Evolutionary conservation across 2,329 filamentous ascomycete species (phyloP).

Genomic region (Arthroderma sp.): DNA sequence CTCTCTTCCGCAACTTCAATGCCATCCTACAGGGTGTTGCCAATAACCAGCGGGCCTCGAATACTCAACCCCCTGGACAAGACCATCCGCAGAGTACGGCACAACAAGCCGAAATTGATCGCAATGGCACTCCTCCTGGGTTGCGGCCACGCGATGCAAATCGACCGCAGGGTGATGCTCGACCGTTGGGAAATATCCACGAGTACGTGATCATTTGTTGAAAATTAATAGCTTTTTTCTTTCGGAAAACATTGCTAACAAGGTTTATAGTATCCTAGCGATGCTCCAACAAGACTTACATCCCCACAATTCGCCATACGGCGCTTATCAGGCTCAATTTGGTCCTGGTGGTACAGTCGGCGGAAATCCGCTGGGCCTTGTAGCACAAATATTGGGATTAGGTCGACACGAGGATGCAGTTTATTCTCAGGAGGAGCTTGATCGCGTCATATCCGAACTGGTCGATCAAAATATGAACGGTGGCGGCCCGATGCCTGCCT

Average conservation of each 20-base stretch:
- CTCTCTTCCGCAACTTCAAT: constrained; percentile 25
- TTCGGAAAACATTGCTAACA: no score
- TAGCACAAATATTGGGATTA: constrained; percentile 6
- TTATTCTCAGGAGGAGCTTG: constrained; percentile 79
- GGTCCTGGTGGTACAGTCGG: not conserved
- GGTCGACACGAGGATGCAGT: constrained; percentile 46
- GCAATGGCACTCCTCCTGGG: constrained; percentile 9
- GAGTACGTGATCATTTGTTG: constrained; percentile 28
- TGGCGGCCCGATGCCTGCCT: constrained; percentile 70
- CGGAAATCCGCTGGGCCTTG: constrained; percentile 3
- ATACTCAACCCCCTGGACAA: constrained; percentile 15
- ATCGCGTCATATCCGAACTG: constrained; percentile 72
- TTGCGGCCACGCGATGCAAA: constrained; percentile 40
- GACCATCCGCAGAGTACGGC: not conserved
- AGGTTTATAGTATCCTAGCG: no score
- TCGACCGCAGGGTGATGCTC: constrained; percentile 34
- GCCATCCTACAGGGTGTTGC: constrained; percentile 35
- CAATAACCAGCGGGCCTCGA: constrained; percentile 6
- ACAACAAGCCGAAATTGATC: not conserved
- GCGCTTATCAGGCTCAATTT: not conserved
- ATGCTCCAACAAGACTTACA: no score
- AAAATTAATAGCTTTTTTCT: not conserved
- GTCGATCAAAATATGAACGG: constrained; percentile 68
- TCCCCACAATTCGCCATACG: not conserved
- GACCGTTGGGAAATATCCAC: constrained; percentile 35